Base-by-base conservation (phyloP, 169 alveolate genomes). In the Cryptosporidium ryanae region DNA sequence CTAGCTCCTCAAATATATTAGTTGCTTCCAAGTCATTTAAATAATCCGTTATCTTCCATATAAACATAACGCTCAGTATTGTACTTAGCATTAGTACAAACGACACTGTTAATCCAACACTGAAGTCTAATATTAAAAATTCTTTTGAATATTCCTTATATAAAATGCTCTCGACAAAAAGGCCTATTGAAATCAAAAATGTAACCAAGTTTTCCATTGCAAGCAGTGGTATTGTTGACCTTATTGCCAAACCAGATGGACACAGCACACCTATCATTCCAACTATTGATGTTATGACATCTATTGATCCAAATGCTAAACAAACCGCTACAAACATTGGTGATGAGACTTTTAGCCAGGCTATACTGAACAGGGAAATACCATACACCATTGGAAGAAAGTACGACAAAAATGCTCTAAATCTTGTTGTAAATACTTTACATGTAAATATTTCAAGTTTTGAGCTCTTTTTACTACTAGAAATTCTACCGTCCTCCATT, bases 321-420 rank as follows among this genome's bases (percentile, higher is more conserved):
- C 87, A 76, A 2, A 76, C 59, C 32, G 87, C 87, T 18, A 76
- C 54, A 76, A 76, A 76, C 59, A 76, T 76, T 21, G 87, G 87
- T n/a, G 87, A 76, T 21, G 71, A 59, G 12, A 76, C 87, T 61
- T 76, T 76, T 59, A 76, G 12, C 87, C 87, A 76, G 17, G 87
- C 87, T 13, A 76, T 70, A 27, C 87, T 76, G 59, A 55, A 76
- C 25, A 76, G n/a, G 25, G 87, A 38, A 18, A 76, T 23, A 23
- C 87, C 87, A 59, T 76, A 76, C 1, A 76, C 87, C 87, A 76
- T 59, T 10, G 87, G 87, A 23, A 76, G 71, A 59, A 76, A 76
- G 43, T 76, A 76, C 3, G 87, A 76, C 32, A 76, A 76, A 61
- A 76, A 76, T 1, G 87, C 87, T 61, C 71, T 57, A 38, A 76